Base-by-base conservation (phyloP, 2,329 filamentous ascomycete genomes). In the Xylaria sp. region DNA sequence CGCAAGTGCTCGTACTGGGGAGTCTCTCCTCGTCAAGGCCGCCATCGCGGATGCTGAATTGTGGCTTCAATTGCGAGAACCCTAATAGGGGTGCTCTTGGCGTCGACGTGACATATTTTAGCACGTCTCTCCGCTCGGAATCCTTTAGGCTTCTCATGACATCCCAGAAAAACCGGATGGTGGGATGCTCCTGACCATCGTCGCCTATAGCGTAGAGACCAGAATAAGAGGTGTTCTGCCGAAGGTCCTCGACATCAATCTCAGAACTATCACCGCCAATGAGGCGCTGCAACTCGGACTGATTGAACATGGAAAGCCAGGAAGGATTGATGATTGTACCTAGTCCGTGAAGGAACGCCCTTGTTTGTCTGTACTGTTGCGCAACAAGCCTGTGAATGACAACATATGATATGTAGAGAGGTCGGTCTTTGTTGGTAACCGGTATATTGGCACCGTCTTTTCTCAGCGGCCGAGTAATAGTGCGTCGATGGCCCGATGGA, bases 231-330 rank as follows among this genome's bases (percentile, higher is more conserved):
- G 94, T 97, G 75, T 97, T 90, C 57, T 80, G 80, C 23, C 92
- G 85, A 47, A 97, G 80, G 72, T 99, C 94, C 34, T 89, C 85
- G 42, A 99, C 82, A 69, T 97, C 89, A 60, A 99, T 95, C 63
- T 90, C 87, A 8, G 87, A 87, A 34, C 86, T 88, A 67, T 96
- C 92, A 49, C 94, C 94, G 56, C 92, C 91, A 13, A 99, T 89
- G 4, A 99, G 86, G 1, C 91, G 94, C 75, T 97, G 94, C 3
- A 99, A 82, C 73, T 99, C 94, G 2, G 85, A 85, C 73, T 97
- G 93, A 74, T 99, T 99, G 79, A 99, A 99, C 94, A 99, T 97
- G 68, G 89, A 92, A 3, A 99, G 82, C 94, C 94, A 99, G 2
- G 85, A 85, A 0, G 93, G 92, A 60, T 92, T 88, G 65, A 99